A percentile compares a stretch with the other conserved stretches of the same genome.
Evolutionary conservation across 73 alveolate species (phyloP).

Genomic region (Blepharisma stoltei): DNA sequence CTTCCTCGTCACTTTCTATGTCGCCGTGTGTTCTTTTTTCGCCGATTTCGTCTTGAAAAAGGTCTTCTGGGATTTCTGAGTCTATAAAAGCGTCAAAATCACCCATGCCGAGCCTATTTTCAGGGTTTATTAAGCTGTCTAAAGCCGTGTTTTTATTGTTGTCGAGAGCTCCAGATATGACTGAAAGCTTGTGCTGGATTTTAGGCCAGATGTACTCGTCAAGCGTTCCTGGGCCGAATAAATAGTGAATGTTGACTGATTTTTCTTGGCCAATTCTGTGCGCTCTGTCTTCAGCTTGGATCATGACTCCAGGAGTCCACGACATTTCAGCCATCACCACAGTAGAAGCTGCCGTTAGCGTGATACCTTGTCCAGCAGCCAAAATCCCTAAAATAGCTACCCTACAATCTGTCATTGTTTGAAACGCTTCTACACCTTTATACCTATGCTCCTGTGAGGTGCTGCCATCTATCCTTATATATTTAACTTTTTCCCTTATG

Average conservation of each 20-base stretch:
- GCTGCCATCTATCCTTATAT: conserved; percentile 93
- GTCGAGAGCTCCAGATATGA: conserved; percentile 85
- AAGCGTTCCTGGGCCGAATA: conserved; percentile 91
- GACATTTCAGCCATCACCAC: conserved; percentile 95
- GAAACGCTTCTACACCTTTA: conserved; percentile 80
- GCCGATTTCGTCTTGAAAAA: not conserved
- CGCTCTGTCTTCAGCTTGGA: conserved; percentile 98
- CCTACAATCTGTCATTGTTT: conserved; percentile 65
- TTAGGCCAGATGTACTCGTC: conserved; percentile 82
- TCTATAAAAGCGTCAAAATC: conserved; percentile 9
- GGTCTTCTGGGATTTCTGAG: conserved; percentile 21
- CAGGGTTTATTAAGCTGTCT: conserved; percentile 31
- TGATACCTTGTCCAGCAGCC: conserved; percentile 92
- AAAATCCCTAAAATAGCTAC: conserved; percentile 89
- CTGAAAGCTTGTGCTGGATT: conserved; percentile 68
- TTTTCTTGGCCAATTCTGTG: conserved; percentile 94
- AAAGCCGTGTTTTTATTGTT: conserved; percentile 48
- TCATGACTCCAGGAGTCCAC: conserved; percentile 93
- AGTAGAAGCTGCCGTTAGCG: conserved; percentile 95
- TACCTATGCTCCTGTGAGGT: conserved; percentile 70
- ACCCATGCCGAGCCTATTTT: conserved; percentile 18
- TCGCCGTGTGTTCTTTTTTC: conserved; percentile 37
- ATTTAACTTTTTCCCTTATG: conserved; percentile 64
- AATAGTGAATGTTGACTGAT: conserved; percentile 91
- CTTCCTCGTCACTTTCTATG: conserved; percentile 40